Conservation (phyloP, 768 basidiomycete genomes). For the Termitomyces sp. region DNA sequence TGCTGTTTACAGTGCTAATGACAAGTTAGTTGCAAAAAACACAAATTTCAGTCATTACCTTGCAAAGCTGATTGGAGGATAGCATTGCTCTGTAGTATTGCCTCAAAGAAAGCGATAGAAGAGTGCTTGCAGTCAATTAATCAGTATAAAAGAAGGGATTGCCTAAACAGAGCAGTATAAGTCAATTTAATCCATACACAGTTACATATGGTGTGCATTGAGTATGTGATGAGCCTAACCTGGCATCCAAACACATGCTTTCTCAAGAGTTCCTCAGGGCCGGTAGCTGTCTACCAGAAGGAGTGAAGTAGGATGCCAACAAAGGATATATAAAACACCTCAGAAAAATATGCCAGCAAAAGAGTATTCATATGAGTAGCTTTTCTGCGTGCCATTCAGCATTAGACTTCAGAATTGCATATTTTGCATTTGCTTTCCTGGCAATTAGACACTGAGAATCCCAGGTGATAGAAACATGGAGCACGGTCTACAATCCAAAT, state of each 20-base stretch:
- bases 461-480: background rate
- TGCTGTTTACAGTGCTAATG: conserved; percentile 1
- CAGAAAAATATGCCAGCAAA: background rate
- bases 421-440: background rate
- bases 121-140: background rate
- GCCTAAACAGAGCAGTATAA: background rate
- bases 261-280: background rate
- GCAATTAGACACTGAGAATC: background rate
- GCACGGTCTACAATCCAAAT: no score
- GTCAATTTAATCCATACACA: background rate
- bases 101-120: background rate
- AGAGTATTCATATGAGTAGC: background rate
- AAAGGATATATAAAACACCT: background rate
- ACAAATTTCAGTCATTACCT: background rate
- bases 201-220: background rate
- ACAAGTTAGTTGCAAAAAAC: background rate
- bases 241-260: background rate
- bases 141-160: background rate
- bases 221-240: background rate
- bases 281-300: background rate
- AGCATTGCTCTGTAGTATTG: background rate
- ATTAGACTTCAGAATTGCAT: background rate
- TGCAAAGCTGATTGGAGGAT: background rate
- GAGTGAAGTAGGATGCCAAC: background rate
- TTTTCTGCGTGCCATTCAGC: background rate